phyloP scores from a whole-genome alignment of 345 rosid genomes.

The Populus ilicifolia region DNA sequence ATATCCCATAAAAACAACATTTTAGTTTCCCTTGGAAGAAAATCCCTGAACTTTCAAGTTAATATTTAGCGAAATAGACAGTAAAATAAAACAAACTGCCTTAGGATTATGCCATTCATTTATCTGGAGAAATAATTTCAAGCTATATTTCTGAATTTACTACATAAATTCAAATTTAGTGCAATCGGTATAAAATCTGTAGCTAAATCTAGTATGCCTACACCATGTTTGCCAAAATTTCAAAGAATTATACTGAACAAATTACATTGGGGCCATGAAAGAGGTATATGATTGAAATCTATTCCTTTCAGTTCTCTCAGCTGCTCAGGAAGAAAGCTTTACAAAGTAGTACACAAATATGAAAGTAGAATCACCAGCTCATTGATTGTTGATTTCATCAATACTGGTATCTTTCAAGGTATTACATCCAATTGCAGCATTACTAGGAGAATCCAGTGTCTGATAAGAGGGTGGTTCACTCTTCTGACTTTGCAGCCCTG shows the following conservation, averaged over 20 bases:
- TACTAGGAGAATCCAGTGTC: slow-evolving; percentile 38
- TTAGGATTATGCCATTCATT: neutral
- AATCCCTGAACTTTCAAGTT: too few relatives aligned
- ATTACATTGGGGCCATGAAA: neutral
- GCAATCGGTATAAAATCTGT: neutral
- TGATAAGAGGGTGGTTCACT: slow-evolving; percentile 34
- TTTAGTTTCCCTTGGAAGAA: too few relatives aligned
- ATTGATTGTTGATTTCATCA: slow-evolving; percentile 58
- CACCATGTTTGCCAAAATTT: slow-evolving; percentile 19
- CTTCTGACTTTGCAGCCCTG: slow-evolving; percentile 72
- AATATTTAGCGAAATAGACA: neutral
- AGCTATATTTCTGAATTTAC: neutral
- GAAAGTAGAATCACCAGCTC: slow-evolving; percentile 28
- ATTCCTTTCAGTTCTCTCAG: neutral
- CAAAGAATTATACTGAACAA: slow-evolving; percentile 13
- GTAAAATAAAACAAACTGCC: neutral
- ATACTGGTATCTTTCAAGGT: slow-evolving; percentile 48
- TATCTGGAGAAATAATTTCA: neutral
- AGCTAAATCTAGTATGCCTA: neutral
- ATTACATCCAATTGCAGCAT: slow-evolving; percentile 45
- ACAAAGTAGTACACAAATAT: slow-evolving; percentile 3
- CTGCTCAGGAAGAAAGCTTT: slow-evolving; percentile 7
- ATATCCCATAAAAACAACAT: too few relatives aligned
- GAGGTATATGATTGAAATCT: neutral
- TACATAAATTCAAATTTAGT: neutral